Base-by-base conservation (phyloP, 306 rosid species). In the Argentina anserina region DNA sequence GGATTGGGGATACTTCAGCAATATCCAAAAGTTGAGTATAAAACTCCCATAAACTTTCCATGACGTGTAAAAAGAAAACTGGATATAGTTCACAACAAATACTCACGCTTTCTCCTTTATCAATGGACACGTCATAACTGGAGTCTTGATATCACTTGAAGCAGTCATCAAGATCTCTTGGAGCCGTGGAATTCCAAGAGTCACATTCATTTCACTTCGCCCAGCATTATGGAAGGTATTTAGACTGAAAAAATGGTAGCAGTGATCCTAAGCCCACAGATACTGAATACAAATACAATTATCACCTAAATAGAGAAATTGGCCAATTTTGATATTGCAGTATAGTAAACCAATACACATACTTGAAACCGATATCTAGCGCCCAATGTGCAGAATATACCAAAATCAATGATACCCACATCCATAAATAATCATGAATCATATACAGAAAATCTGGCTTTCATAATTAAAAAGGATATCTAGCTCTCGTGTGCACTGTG, bases 181-280 rank as follows among this genome's bases (percentile, higher is more conserved):
- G 74, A 89, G 95, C 31, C 95, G 91, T 14, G 98, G 97, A 80
- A 94, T 94, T 77, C 98, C 98, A 66, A 94, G 98, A 2, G 98
- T 94, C 80, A 91, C 98, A 49, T 94, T 94, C 96, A 88, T 89
- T 87, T 94, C 97, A 84, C 97, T 97, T 75, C 97, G 88, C 72
- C 96, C 97, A 59, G 95, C 98, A 81, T 89, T 92, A 72, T 91
- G 97, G 76, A 94, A 94, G 28, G 98, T 94, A 81, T 94, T 94
- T 82, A 91, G 79, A 81, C 98, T 91, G 90, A 78, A 71, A 78
- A 55, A 34, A 63, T 69, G 33, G 26, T 7, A 74, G 28, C 34
- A 67, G 6, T 37, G 5, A 28, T 37, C 13, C 60, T 28, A 47
- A n/a, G 20, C 10, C 23, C 31, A 59, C 55, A 39, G 18, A 76